Percentiles rank a stretch among this genome's conserved stretches.
phyloP scores from a whole-genome alignment of 805 yeast genomes.

The Saccharomycopsis sp. region DNA sequence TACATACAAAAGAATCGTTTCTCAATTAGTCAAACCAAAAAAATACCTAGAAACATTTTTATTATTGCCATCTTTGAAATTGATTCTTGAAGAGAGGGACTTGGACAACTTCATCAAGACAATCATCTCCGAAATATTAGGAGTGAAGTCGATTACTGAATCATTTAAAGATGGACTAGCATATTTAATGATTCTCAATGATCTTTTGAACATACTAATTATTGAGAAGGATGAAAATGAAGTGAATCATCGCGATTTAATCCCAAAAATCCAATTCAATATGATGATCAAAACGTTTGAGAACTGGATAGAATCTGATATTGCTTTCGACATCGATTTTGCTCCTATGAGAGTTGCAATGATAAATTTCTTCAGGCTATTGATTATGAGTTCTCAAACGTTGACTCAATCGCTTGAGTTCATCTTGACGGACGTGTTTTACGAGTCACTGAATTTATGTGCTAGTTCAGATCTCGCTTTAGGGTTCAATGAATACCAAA shows the following conservation, averaged over 20 bases:
- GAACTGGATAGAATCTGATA: slow-evolving; percentile 56
- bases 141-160: background rate
- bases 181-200: slow-evolving; percentile 2
- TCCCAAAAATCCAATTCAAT: slow-evolving; percentile 47
- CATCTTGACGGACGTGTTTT: slow-evolving; percentile 7
- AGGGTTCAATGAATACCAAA: too few relatives aligned
- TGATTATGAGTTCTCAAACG: background rate
- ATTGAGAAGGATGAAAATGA: too few relatives aligned
- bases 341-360: slow-evolving; percentile 39
- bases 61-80: slow-evolving; percentile 3
- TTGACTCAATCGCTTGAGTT: slow-evolving; percentile 2
- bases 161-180: background rate
- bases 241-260: slow-evolving; percentile 42
- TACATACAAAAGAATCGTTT: background rate
- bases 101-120: slow-evolving; percentile 9
- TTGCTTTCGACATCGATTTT: slow-evolving; percentile 53
- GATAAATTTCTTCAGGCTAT: slow-evolving; percentile 7
- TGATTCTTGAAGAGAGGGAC: background rate
- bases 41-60: slow-evolving; percentile 3
- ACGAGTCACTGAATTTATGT: slow-evolving; percentile 7
- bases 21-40: slow-evolving; percentile 3
- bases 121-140: slow-evolving; percentile 13
- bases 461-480: slow-evolving; percentile 4
- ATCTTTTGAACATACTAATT: background rate
- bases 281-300: slow-evolving; percentile 51